Evolutionary conservation across 2,329 filamentous ascomycete genomes (phyloP).

Genomic region (Arthrobotrys megalospora): DNA sequence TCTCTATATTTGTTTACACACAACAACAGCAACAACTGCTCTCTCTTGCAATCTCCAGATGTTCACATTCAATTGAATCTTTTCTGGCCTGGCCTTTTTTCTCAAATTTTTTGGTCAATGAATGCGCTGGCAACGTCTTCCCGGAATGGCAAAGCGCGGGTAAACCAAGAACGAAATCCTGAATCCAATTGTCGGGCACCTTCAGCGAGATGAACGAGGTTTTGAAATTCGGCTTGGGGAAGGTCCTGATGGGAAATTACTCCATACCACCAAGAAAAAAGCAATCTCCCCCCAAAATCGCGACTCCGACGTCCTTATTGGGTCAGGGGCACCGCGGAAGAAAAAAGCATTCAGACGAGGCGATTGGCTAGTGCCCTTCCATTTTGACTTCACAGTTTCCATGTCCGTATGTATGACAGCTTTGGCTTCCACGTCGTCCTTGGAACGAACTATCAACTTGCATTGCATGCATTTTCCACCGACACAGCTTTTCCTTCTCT

Average conservation of each 20-base stretch:
- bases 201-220: slow-evolving; percentile 60
- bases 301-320: slow-evolving; percentile 52
- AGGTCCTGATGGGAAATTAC: slow-evolving; percentile 61
- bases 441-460: background rate
- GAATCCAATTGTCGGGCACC: slow-evolving; percentile 45
- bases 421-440: slow-evolving; percentile 27
- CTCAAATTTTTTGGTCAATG: background rate
- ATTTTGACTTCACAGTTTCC: background rate
- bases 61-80: background rate
- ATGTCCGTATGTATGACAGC: slow-evolving; percentile 15
- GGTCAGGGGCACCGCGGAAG: slow-evolving; percentile 47
- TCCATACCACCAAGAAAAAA: slow-evolving; percentile 30
- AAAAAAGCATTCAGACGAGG: slow-evolving; percentile 10
- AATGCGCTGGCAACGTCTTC: slow-evolving; percentile 29
- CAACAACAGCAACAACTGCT: too few relatives aligned
- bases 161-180: slow-evolving; percentile 40
- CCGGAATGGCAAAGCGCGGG: slow-evolving; percentile 44
- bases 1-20: background rate
- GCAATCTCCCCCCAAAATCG: slow-evolving; percentile 7
- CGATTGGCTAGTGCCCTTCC: slow-evolving; percentile 5
- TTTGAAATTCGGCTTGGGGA: slow-evolving; percentile 61
- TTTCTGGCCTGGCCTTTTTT: too few relatives aligned
- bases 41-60: background rate
- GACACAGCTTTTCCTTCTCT: slow-evolving; percentile 9
- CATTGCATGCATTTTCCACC: slow-evolving; percentile 18